Base-by-base conservation (phyloP, 2,329 filamentous ascomycete genomes). In the Penicillium frequentans region DNA sequence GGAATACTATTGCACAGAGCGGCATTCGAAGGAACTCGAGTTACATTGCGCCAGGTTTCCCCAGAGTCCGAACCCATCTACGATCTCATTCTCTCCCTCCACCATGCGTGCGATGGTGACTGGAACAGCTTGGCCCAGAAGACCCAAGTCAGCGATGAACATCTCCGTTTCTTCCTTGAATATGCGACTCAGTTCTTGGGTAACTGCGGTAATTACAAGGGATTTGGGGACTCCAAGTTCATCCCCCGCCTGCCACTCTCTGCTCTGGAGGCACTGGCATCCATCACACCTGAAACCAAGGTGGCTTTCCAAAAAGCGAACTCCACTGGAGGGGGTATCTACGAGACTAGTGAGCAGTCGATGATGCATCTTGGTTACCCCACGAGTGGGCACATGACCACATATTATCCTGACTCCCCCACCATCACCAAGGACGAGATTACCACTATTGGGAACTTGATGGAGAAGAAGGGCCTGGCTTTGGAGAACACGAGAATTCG, bases 141-240 rank as follows among this genome's bases (percentile, higher is more conserved):
- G 73, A 85, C 87, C 19, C 81, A 82, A 31, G 81, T 92, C 49
- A 83, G 84, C 46, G 80, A 86, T 50, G 80, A 86, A 53, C 83
- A 91, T 54, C 71, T 91, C 46, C 81, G 82, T 16, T 79, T 82
- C 58, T 93, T 93, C 77, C 79, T 93, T 37, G 85, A 92, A 72
- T 95, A 93, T 73, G 82, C 89, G 8, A 86, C 84, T 29, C 89
- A 91, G 74, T 92, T 95, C 73, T 79, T 95, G 3, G 89, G 89
- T 45, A 95, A 93, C 70, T 82, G 82, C 60, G 90, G 91, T 61
- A 95, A 95, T 75, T 95, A 93, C 78, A 93, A 93, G 78, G 89
- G 89, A 65, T 93, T 93, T 68, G 91, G 91, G 44, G 90, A 95
- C 74, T 85, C 88, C 67, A 95, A 95, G 72, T 93, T 95, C 70